A percentile compares a stretch with the other conserved stretches of the same genome.
Conservation (phyloP, 2,329 filamentous ascomycete genomes). For the Acrodontium crateriforme region DNA sequence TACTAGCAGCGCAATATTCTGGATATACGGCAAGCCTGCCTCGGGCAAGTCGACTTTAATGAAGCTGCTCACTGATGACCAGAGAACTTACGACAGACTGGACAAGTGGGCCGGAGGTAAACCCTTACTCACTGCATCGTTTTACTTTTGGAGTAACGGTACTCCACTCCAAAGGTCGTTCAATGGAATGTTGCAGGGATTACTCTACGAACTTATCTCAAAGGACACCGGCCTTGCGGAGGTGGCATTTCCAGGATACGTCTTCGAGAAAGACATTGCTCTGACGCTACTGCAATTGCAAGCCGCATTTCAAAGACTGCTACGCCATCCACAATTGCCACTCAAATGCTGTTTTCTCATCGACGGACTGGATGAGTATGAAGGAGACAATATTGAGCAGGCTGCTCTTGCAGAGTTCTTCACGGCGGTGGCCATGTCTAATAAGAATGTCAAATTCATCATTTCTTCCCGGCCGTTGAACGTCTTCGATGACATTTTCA, state of each 20-base stretch:
- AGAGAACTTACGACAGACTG: neutral
- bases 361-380: constrained; percentile 7
- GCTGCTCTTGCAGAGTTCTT: neutral
- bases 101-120: neutral
- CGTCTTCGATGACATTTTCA: constrained; percentile 1
- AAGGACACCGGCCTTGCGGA: too few species aligned
- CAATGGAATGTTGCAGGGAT: neutral
- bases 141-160: neutral
- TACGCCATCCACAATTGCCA: too few species aligned
- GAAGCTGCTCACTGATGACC: neutral
- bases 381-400: constrained; percentile 1
- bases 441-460: constrained; percentile 4
- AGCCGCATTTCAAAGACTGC: too few species aligned
- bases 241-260: too few species aligned
- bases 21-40: neutral
- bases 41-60: neutral
- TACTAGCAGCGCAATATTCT: too few species aligned
- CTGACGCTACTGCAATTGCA: too few species aligned
- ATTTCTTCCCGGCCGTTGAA: constrained; percentile 6
- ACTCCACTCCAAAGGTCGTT: neutral
- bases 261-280: too few species aligned
- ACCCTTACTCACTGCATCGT: neutral
- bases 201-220: too few species aligned
- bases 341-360: constrained; percentile 3
- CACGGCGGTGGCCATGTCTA: too few species aligned